Conservation (phyloP, 495 filamentous ascomycete species). For the Penicillium verhagenii region DNA sequence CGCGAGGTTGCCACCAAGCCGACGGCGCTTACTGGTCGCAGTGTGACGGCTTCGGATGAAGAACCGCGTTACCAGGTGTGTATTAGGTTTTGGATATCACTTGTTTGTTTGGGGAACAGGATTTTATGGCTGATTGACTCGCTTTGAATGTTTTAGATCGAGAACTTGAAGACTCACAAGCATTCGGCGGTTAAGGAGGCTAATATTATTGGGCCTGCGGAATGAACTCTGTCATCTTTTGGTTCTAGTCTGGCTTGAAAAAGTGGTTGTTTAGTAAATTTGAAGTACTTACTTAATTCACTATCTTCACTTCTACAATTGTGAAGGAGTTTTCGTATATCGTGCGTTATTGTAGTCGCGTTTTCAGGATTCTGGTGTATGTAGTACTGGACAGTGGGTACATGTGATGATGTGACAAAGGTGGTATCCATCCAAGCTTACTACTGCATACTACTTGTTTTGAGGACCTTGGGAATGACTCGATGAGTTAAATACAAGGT, state of each 20-base stretch:
- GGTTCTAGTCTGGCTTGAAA: not conserved
- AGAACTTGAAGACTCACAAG: constrained; percentile 36
- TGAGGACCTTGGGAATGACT: not conserved
- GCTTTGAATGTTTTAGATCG: constrained; percentile 28
- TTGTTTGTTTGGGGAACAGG: no score
- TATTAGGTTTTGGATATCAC: not conserved
- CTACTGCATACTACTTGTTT: no score
- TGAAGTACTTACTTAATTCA: not conserved
- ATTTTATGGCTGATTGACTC: constrained; percentile 6
- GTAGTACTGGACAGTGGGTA: no score
- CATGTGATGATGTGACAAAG: no score
- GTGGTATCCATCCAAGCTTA: no score
- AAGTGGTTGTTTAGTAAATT: not conserved
- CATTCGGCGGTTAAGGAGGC: constrained; percentile 33
- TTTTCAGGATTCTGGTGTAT: no score
- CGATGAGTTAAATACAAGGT: not conserved
- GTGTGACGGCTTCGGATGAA: constrained; percentile 20
- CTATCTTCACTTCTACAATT: no score
- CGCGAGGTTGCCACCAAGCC: constrained; percentile 23
- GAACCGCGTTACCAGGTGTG: constrained; percentile 33
- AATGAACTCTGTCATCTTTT: constrained; percentile 5
- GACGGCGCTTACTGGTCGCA: constrained; percentile 23
- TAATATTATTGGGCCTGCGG: constrained; percentile 36
- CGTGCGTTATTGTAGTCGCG: not conserved
- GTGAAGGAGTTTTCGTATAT: not conserved